Evolutionary conservation across 345 rosid genomes (phyloP), one percentile per base, ranked within the genome.

Genomic region (Murraya paniculata): DNA sequence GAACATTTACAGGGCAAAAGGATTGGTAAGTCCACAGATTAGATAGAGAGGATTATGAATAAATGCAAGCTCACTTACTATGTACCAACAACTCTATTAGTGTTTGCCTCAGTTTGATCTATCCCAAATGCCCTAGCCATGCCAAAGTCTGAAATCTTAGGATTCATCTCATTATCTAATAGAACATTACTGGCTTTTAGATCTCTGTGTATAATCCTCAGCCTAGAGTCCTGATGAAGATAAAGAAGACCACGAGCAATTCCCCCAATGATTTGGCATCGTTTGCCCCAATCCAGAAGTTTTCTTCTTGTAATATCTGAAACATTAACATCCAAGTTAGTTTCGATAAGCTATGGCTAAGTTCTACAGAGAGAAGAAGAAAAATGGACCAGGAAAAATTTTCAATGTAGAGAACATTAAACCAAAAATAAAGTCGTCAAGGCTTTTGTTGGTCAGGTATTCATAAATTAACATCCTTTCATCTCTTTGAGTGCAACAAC

Each of bases 401-500:
- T 14, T 25, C 0, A 57, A 27, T 21, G n/a, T 13, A 56, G n/a
- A 14, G 38, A 36, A 27, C 39, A 11, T 21, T 77, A 38, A 74
- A 86, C 85, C 81, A 24, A 84, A 86, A n/a, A 86, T 82, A 48
- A 84, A 82, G 27, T 31, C 71, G 38, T 85, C 88, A 77, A 87
- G 72, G 76, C 88, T 83, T 68, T 79, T 77, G 41, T 85, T 87
- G 2, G 83, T 83, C 85, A 87, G 48, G 78, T 76, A 84, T 64
- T 87, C 87, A 59, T 82, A 84, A 31, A 87, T 67, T 36, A 84
- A 33, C 58, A 82, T 55, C 35, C 70, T 82, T 74, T 82, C 82
- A 33, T 82, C 86, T 31, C 36, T 56, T 22, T 84, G 64, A 25
- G 65, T 75, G 74, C 87, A 82, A n/a, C 79, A 84, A 33, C 88